phyloP scores from a whole-genome alignment of 2,329 filamentous ascomycete genomes.

The Ophiocordyceps unilateralis region DNA sequence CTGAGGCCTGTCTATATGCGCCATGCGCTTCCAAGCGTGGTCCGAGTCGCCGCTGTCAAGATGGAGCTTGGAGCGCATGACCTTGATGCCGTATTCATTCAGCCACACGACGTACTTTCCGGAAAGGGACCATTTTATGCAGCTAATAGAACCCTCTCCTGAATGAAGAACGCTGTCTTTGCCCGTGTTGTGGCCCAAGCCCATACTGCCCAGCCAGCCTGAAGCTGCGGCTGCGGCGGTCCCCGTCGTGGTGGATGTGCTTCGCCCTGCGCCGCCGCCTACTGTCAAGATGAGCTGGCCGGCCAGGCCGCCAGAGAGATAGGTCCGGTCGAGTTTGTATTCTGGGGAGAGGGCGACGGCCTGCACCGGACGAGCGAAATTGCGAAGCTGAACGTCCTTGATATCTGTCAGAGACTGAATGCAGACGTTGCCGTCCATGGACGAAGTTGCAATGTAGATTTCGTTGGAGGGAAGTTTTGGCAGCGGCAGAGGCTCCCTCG shows the following conservation, averaged over 20 bases:
- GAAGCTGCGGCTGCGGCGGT: slow-evolving; percentile 72
- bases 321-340: slow-evolving; percentile 75
- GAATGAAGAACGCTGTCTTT: slow-evolving; percentile 79
- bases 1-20: slow-evolving; percentile 77
- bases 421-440: slow-evolving; percentile 90
- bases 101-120: slow-evolving; percentile 90
- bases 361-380: slow-evolving; percentile 86
- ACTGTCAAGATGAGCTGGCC: slow-evolving; percentile 76
- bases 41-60: slow-evolving; percentile 62
- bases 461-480: slow-evolving; percentile 70
- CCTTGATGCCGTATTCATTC: slow-evolving; percentile 93
- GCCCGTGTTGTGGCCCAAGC: slow-evolving; percentile 58
- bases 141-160: slow-evolving; percentile 79
- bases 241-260: slow-evolving; percentile 71
- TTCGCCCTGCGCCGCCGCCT: slow-evolving; percentile 63
- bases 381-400: slow-evolving; percentile 80
- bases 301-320: slow-evolving; percentile 77
- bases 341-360: slow-evolving; percentile 89
- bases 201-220: slow-evolving; percentile 82
- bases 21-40: slow-evolving; percentile 85
- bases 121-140: slow-evolving; percentile 86
- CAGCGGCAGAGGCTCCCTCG: slow-evolving; percentile 36
- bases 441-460: slow-evolving; percentile 85
- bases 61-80: slow-evolving; percentile 81
- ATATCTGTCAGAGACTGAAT: slow-evolving; percentile 72